Evolutionary conservation across 2,329 filamentous ascomycete genomes (phyloP), one percentile per base, ranked within the genome.

Genomic region (Alternaria arbusti): DNA sequence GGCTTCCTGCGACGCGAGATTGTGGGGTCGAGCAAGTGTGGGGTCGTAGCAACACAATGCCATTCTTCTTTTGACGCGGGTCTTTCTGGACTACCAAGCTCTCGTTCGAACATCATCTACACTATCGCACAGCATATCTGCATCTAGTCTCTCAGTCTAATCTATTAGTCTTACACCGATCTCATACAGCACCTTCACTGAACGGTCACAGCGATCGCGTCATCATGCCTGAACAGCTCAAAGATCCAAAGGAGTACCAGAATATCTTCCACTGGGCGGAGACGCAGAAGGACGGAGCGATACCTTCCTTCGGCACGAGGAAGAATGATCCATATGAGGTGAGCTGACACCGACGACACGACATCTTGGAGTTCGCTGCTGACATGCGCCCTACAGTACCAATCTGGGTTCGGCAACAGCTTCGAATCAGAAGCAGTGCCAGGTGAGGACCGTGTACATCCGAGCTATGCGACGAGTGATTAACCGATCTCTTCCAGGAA

Each of bases 321-420:
- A 86, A 77, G 76, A 88, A 86, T 66, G 85, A 86, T 71, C 85
- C 84, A 36, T 86, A 87, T 72, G 75, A 84, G 75, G 83, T 84
- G 76, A 68, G 70, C 71, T 63, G 49, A 70, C 52, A 43, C 13
- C 22, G 5, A 20, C 12, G 9, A 9, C 9, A 15, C 17, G 44
- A 40, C 17, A 15, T 52, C 23, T 17, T 43, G 11, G 57, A 44
- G 25, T 17, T 40, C 40, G 36, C 6, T 36, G 55, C 66, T 72
- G 63, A 68, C 66, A 36, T 23, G 23, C 20, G 20, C 36, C 11
- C 26, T 50, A 55, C 57, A 84, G 77, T 89, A 89, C 70, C 85
- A 87, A 83, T 74, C 82, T 20, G 87, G 86, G 20, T 88, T 88
- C 68, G 83, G 84, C 40, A 89, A 88, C 71, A 70, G 72, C 75